Evolutionary conservation across 805 yeast species (phyloP).

Genomic region (Saccharomyces paradoxus): DNA sequence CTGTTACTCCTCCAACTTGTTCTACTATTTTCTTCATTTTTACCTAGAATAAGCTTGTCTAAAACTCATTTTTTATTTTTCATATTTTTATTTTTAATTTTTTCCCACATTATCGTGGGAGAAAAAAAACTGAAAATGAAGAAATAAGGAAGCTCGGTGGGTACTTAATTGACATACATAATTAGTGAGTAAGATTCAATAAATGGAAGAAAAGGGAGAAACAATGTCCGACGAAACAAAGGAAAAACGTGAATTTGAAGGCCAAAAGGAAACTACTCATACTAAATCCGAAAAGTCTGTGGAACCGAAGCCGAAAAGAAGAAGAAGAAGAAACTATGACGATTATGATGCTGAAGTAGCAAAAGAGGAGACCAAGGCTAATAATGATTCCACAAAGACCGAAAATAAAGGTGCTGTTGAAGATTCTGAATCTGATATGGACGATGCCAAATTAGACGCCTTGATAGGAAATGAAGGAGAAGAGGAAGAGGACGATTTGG

Average conservation of each 20-base stretch:
- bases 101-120: neutral
- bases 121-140: neutral
- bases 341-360: constrained; percentile 58
- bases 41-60: neutral
- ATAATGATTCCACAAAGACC: constrained; percentile 27
- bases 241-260: constrained; percentile 17
- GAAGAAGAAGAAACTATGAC: constrained; percentile 46
- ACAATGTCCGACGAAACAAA: constrained; percentile 26
- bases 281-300: constrained; percentile 1
- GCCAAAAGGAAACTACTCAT: neutral
- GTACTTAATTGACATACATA: neutral
- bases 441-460: constrained; percentile 45
- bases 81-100: neutral
- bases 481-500: constrained; percentile 70
- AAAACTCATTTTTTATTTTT: neutral
- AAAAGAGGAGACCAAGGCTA: constrained; percentile 39
- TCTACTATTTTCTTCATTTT: neutral
- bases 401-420: constrained; percentile 32
- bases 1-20: neutral
- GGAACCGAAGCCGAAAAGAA: constrained; percentile 4
- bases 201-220: neutral
- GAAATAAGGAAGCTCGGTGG: neutral
- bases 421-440: constrained; percentile 41
- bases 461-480: constrained; percentile 47
- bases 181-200: neutral